Evolutionary conservation across 306 rosid species (phyloP), one percentile per base, ranked within the genome.

Genomic region (Sechiopsis laciniata): DNA sequence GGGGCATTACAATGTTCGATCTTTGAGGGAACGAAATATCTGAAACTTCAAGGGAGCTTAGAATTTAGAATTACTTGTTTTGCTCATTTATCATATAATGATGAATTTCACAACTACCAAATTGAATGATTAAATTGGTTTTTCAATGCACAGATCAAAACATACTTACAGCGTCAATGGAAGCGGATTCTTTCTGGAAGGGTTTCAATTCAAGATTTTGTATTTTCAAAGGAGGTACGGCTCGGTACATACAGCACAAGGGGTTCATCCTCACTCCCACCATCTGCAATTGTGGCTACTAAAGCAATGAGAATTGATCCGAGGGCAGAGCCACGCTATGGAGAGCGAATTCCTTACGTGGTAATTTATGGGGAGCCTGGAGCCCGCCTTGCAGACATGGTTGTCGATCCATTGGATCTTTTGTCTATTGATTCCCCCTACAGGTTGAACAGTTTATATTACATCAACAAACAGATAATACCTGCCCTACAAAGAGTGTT

Each of bases 201-300:
- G 78, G 84, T 87, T 74, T 86, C 91, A 79, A 80, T 86, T 72
- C 84, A 87, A 81, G 97, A 93, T 86, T 93, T 93, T 85, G 81
- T 93, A 80, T 90, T 93, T 84, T 94, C 97, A 63, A 93, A 93
- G 83, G 98, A 93, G 87, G 97, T 93, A 79, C 89, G 96, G 71
- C 65, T 90, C 67, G 98, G 97, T 71, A 87, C 90, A 71, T 93
- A 93, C 81, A 82, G 89, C 71, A 70, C 84, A 17, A 88, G 88
- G 85, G 78, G 65, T 21, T 46, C 83, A 59, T 86, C 96, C n/a
- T 87, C 90, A 59, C 94, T 93, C 81, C 98, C 97, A 79, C 97
- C 98, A 19, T 96, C 96, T 24, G 98, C 98, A 78, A 87, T 93
- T 83, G 98, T 93, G 53, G 97, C 98, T 76, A 80, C 87, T 15